Evolutionary conservation across 2,329 filamentous ascomycete genomes (phyloP), one percentile per base, ranked within the genome.

Genomic region (Diaporthe capsici): DNA sequence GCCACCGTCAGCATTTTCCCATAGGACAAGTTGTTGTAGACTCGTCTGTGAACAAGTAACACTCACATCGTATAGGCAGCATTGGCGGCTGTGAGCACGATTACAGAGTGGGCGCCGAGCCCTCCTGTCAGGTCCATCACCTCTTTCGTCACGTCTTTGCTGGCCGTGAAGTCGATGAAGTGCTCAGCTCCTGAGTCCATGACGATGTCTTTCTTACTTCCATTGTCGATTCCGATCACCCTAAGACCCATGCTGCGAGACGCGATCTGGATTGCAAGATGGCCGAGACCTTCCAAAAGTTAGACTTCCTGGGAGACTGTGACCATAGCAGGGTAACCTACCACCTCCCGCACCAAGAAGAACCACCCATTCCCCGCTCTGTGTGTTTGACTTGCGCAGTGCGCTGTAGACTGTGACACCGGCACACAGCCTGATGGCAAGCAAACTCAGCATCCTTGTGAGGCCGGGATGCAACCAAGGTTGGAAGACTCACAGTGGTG

Each of bases 321-420:
- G 51, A 20, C 20, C 3, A 55, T 10, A 42, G 15, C 13, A 93
- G 82, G 13, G 84, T 93, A 91, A 47, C 92, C 91, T n/a, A 93
- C 92, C 91, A 76, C 91, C 91, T 60, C 91, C 91, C 0, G 90
- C 90, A 39, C 90, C 89, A 57, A 87, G 85, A 53, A 94, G 88
- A 0, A 91, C 88, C 2, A 93, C 87, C 86, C 87, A 92, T 67
- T 92, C 86, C 7, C 92, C 91, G 2, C 89, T 87, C 73, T 88
- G 86, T 3, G 90, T 90, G 55, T 87, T 86, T 74, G 88, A 88
- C 80, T 92, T 92, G 73, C 90, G 88, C 60, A 94, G 87, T 31
- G 91, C 92, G 4, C 89, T 84, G 83, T 93, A 94, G n/a, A 91
- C 89, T 2, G 92, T 94, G 20, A 94, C 87, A 39, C 92, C 92